Base-by-base conservation (phyloP, 768 basidiomycete genomes). In the Pleurotus platypus region DNA sequence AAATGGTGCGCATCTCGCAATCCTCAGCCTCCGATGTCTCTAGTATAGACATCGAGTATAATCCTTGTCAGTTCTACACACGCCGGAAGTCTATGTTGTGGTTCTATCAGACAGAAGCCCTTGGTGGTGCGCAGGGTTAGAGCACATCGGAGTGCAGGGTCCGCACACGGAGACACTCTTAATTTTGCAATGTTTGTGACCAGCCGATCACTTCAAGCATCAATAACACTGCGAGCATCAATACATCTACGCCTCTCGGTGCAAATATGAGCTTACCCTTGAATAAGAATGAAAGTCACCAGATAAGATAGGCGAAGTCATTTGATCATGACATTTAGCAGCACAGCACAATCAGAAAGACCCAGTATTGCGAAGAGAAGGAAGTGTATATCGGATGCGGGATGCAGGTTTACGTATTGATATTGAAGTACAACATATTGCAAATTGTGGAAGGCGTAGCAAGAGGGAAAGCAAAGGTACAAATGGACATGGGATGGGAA, bases 1-100 rank as follows among this genome's bases (percentile, higher is more conserved):
- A 35, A 27, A 30, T 50, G 30, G 30, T 50, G 26, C 27, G 9
- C 26, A 35, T 35, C 30, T 35, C 20, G 49, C 27, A 35, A 20
- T 50, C 15, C 49, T 38, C 49, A 50, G 49, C 30, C 30, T 35
- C 30, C 49, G 49, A 35, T 22, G 42, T 45, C 49, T 50, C 49
- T 27, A 54, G 38, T 20, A 54, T 54, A 39, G 51, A 54, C 51
- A 42, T 42, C 16, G 11, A 42, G 39, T 54, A 54, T 54, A 54
- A 27, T 42, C 11, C n/a, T 39, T 54, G 51, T 22, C 51, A 54
- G 20, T 40, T 40, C 18, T 22, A 35, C 15, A 39, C 35, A 39
- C 39, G 22, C 13, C 13, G 51, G 18, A 39, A 40, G 35, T 20
- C 15, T 50, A 30, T 50, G 49, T 24, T 50, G 11, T 50, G 49